Evolutionary conservation across 129 eudicot genomes (phyloP).

Genomic region (Deinandra increscens): DNA sequence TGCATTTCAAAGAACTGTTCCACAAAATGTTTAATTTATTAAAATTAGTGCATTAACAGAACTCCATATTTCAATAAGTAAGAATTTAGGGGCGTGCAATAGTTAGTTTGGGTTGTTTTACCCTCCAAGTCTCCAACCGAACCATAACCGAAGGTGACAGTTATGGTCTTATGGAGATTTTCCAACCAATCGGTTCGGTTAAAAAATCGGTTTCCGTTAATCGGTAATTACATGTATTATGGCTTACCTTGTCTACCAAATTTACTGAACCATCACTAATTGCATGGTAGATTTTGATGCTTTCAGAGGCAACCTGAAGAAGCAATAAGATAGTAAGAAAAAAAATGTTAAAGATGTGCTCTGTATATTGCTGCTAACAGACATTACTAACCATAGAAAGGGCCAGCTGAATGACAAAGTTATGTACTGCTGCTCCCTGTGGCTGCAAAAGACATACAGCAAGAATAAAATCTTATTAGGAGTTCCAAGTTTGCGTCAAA

Average conservation of each 20-base stretch:
- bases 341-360: neutral
- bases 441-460: conserved; percentile 41
- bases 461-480: neutral
- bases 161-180: no score
- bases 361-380: neutral
- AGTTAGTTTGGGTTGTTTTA: no score
- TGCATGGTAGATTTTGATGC: conserved; percentile 59
- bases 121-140: no score
- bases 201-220: no score
- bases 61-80: neutral
- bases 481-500: neutral
- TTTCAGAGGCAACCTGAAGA: conserved; percentile 64
- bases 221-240: no score
- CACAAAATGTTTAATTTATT: conserved; percentile 4
- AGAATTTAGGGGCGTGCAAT: conserved; percentile 22
- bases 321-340: conserved; percentile 16
- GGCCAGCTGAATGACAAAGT: conserved; percentile 55
- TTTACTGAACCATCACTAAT: conserved; percentile 58
- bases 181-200: no score
- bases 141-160: no score
- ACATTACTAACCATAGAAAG: conserved; percentile 51
- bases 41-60: neutral
- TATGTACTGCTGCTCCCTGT: conserved; percentile 51
- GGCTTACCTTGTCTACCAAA: conserved; percentile 63
- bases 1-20: conserved; percentile 72